Percentiles rank a stretch among this genome's conserved stretches.
phyloP scores from a whole-genome alignment of 345 rosid species.

The Citrus inodora region DNA sequence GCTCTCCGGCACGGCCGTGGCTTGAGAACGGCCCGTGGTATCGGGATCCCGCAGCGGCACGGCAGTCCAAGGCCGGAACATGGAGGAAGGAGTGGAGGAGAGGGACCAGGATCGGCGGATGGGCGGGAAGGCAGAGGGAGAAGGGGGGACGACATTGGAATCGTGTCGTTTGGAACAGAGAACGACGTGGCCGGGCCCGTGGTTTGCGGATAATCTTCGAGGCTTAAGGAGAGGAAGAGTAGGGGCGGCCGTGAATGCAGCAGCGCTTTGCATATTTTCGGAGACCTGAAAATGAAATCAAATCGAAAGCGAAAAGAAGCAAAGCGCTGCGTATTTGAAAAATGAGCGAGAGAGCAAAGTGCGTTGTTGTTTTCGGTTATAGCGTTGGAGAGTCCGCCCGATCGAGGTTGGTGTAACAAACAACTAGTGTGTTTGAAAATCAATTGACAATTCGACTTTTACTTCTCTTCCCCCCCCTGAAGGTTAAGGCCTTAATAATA shows the following conservation, averaged over 20 bases:
- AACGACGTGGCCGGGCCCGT: constrained; percentile 34
- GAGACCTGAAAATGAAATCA: constrained; percentile 27
- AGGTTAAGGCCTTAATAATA: too few relatives aligned
- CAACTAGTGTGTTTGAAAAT: neutral
- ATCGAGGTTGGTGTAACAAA: constrained; percentile 16
- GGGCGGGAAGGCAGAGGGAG: constrained; percentile 33
- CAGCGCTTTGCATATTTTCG: constrained; percentile 62
- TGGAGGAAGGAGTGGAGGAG: constrained; percentile 26
- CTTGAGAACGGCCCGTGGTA: constrained; percentile 38
- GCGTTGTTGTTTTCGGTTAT: neutral
- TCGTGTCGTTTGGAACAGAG: constrained; percentile 31
- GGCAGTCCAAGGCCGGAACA: constrained; percentile 64
- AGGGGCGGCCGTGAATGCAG: constrained; percentile 45
- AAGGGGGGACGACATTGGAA: constrained; percentile 40
- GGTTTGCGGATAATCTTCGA: constrained; percentile 6
- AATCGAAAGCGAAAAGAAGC: neutral
- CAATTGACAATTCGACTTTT: neutral
- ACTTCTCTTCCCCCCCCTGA: neutral
- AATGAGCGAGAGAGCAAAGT: neutral
- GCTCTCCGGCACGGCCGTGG: constrained; percentile 61
- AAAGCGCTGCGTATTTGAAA: neutral
- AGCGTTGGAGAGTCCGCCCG: constrained; percentile 47
- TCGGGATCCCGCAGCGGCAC: constrained; percentile 33
- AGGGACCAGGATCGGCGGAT: constrained; percentile 61
- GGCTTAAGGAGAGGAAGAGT: constrained; percentile 36